phyloP scores from a whole-genome alignment of 495 filamentous ascomycete genomes.

The Xylaria palmicola region DNA sequence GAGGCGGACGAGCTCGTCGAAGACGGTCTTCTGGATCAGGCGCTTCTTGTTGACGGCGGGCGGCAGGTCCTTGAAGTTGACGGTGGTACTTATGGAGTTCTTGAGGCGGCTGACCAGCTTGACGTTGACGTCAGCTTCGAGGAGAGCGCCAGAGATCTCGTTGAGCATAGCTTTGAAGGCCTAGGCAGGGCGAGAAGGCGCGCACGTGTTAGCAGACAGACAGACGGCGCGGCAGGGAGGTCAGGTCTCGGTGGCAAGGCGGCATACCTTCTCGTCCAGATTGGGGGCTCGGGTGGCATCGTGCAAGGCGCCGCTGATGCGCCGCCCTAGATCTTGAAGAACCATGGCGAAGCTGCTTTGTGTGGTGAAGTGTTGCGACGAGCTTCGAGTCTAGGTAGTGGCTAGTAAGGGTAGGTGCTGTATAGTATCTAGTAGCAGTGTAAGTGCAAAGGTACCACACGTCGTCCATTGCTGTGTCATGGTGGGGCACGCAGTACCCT shows the following conservation, averaged over 20 bases:
- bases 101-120: slow-evolving; percentile 88
- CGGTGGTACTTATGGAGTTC: slow-evolving; percentile 84
- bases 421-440: no score
- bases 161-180: slow-evolving; percentile 98
- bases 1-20: slow-evolving; percentile 91
- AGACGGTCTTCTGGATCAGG: slow-evolving; percentile 96
- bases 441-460: no score
- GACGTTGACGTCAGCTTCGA: slow-evolving; percentile 95
- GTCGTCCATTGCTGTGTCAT: no score
- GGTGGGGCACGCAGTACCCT: no score
- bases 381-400: not conserved
- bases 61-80: slow-evolving; percentile 90
- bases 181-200: slow-evolving; percentile 45
- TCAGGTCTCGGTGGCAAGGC: slow-evolving; percentile 6
- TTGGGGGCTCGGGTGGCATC: slow-evolving; percentile 89
- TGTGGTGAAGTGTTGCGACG: not conserved
- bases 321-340: slow-evolving; percentile 96
- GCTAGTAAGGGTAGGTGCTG: not conserved
- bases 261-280: slow-evolving; percentile 87
- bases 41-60: slow-evolving; percentile 95
- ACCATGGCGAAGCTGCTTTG: slow-evolving; percentile 64
- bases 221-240: not conserved
- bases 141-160: slow-evolving; percentile 88
- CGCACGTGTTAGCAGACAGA: slow-evolving; percentile 16
- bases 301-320: slow-evolving; percentile 94